Evolutionary conservation across 805 yeast species (phyloP), one percentile per base, ranked within the genome.

Genomic region (Candida qinlingensis): DNA sequence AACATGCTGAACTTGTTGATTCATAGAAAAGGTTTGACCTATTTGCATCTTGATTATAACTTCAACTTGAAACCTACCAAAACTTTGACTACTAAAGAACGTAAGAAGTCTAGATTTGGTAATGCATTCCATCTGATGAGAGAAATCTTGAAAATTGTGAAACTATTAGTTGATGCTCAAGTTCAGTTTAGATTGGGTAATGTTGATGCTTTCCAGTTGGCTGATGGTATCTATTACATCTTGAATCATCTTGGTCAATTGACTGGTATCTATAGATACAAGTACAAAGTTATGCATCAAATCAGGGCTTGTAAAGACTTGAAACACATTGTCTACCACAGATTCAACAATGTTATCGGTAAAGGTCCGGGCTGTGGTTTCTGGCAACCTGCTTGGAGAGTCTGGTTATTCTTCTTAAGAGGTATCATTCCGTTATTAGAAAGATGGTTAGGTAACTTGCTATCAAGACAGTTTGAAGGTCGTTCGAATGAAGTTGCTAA

Each of bases 371-470:
- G 99, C 0, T 87, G 96, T 70, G 99, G 99, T 1, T 87, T 94
- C 65, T 94, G 99, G 99, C 98, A 94, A 62, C 99, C 99, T 0
- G 87, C 97, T 1, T 94, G 98, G 99, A 73, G 97, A 56, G 92
- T 91, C 1, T 94, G 99, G 99, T 71, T 94, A 2, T 86, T 82
- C 46, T 92, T 92, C 66, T 67, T 94, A 69, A 75, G 99, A 57
- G 99, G 99, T 19, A 83, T 83, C 13, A 84, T 90, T 27, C 99
- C 99, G 0, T 66, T 94, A 45, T 70, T 94, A 13, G 99, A 94
- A 66, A 73, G 97, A 64, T 94, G 99, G 99, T 71, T 94, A 31
- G 96, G 96, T 1, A 94, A 94, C 56, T 71, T 94, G 48, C 69
- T 94, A 37, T 84, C 96, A 3, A 79, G 99, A 53, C 99, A 91